Percentiles rank a stretch among this genome's conserved stretches.
phyloP scores from a whole-genome alignment of 768 basidiomycete species.

The Psilocybe cyanescens region DNA sequence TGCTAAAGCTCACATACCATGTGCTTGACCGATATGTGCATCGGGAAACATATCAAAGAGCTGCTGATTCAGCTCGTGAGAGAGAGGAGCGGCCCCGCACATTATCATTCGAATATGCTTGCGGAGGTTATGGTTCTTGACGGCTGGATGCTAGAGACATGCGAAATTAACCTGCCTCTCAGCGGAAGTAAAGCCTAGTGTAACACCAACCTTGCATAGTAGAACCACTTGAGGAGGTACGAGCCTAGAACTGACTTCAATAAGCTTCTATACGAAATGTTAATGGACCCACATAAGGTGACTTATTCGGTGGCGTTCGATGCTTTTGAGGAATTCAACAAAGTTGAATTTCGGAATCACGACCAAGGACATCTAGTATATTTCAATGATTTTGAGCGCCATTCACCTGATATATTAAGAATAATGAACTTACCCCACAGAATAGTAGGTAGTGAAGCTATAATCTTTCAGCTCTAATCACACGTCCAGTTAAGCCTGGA shows the following conservation, averaged over 20 bases:
- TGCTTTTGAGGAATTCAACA: conserved; percentile 61
- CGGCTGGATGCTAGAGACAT: conserved; percentile 47
- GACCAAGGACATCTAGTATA: conserved; percentile 54
- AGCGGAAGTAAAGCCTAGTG: too few species aligned
- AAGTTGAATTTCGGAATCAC: conserved; percentile 68
- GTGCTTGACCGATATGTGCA: conserved; percentile 60
- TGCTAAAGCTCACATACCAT: conserved; percentile 37
- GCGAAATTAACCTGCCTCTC: not conserved
- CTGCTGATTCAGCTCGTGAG: conserved; percentile 53
- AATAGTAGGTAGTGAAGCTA: conserved; percentile 64
- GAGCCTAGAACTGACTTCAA: conserved; percentile 35
- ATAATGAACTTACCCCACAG: conserved; percentile 44
- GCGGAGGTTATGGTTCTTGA: conserved; percentile 52
- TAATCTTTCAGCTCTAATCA: not conserved
- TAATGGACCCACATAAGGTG: conserved; percentile 45
- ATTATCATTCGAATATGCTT: conserved; percentile 48
- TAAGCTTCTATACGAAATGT: not conserved
- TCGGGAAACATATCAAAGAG: conserved; percentile 54
- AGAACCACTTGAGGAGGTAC: conserved; percentile 63
- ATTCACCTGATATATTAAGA: not conserved
- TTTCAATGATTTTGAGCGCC: not conserved
- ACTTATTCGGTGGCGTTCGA: conserved; percentile 57
- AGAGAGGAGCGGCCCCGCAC: conserved; percentile 63
- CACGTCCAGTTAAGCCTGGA: not conserved
- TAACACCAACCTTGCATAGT: conserved; percentile 50